Evolutionary conservation across 2,329 filamentous ascomycete genomes (phyloP).

Genomic region (Hymenoscyphus fructigenus): DNA sequence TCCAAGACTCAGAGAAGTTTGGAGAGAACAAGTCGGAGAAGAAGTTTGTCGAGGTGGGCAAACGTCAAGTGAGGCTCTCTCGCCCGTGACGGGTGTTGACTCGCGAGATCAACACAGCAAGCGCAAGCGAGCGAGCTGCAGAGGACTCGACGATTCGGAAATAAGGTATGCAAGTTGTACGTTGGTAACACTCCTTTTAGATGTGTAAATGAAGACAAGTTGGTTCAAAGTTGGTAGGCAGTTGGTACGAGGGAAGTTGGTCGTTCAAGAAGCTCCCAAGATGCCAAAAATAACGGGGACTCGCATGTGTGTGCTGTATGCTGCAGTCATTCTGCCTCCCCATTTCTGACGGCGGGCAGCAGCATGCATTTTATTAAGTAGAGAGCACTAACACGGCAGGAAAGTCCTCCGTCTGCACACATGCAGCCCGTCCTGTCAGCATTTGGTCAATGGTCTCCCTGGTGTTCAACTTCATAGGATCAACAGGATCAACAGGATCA

Average conservation of each 20-base stretch:
- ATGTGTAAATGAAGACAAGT: background rate
- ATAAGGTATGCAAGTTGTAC: background rate
- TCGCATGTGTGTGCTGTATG: background rate
- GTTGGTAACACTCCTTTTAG: background rate
- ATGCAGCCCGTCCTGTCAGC: background rate
- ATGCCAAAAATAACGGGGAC: background rate
- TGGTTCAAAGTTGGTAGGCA: too few relatives aligned
- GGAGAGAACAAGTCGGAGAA: background rate
- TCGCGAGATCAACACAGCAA: slow-evolving; percentile 3
- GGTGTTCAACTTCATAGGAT: background rate
- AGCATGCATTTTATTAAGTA: background rate
- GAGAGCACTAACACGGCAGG: background rate
- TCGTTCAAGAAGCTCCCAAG: background rate
- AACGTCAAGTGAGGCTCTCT: background rate
- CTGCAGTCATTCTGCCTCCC: too few relatives aligned
- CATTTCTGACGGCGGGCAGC: background rate
- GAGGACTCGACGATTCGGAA: background rate
- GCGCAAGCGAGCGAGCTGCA: background rate
- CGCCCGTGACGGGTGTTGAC: background rate
- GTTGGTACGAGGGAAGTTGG: background rate
- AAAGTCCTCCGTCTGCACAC: background rate
- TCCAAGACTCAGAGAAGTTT: background rate
- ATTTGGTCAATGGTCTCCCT: background rate
- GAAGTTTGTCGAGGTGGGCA: background rate
- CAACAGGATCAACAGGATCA: background rate